phyloP scores from a whole-genome alignment of 805 yeast genomes.

The Helenozyma rhizophorensis region DNA sequence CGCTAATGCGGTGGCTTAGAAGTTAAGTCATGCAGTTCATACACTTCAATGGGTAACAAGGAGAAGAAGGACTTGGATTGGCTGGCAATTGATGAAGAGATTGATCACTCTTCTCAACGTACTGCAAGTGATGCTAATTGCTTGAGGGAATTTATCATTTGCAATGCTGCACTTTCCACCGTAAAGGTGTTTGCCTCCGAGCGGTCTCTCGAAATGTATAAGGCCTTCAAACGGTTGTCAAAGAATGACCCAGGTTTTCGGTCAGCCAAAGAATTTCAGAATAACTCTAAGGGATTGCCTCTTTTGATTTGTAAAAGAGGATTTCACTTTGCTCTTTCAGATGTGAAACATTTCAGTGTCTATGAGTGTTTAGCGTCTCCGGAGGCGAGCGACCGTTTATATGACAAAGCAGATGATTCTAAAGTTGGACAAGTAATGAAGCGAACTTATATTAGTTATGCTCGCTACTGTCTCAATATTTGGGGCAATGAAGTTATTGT shows the following conservation, averaged over 20 bases:
- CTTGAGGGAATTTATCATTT: too few species aligned
- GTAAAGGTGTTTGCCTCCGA: constrained; percentile 10
- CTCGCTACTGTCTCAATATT: constrained; percentile 9
- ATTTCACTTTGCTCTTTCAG: constrained; percentile 7
- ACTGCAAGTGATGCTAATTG: too few species aligned
- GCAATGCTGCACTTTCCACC: too few species aligned
- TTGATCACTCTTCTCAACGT: too few species aligned
- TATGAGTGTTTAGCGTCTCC: constrained; percentile 10
- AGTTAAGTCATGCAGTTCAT: too few species aligned
- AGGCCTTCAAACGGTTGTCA: constrained; percentile 3
- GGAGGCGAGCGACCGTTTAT: constrained; percentile 10
- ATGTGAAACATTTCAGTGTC: constrained; percentile 5
- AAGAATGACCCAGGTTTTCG: constrained; percentile 3
- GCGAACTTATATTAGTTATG: constrained; percentile 6
- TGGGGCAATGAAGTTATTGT: constrained; percentile 5
- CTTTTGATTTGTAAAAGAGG: constrained; percentile 7
- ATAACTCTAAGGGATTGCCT: constrained; percentile 10
- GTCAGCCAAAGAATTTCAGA: constrained; percentile 9
- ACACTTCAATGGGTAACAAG: too few species aligned
- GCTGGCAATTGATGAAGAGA: too few species aligned
- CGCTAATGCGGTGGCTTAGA: too few species aligned
- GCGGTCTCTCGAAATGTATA: constrained; percentile 6
- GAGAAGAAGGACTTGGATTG: too few species aligned
- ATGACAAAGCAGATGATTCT: constrained; percentile 7
- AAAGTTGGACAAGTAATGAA: constrained; percentile 9